Base-by-base conservation (phyloP, 371 early-diverging fungal species). In the Mucor circinelloides region DNA sequence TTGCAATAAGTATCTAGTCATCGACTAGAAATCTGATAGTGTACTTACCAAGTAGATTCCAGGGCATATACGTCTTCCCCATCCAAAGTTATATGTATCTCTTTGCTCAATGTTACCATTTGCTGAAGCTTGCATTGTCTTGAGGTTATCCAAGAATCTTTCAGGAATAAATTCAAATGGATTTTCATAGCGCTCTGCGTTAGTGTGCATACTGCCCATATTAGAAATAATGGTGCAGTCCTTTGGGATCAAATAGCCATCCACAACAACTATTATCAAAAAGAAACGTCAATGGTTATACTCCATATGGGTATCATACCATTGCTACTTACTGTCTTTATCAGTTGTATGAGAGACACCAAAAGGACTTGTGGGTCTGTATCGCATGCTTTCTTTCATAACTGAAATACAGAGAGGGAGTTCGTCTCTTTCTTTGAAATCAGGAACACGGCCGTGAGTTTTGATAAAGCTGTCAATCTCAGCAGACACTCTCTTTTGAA, bases 81-180 rank as follows among this genome's bases (percentile, higher is more conserved):
- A 72, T 3, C 72, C 72, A 63, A 72, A 72, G 25, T 48, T 56
- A 36, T 42, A 72, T n/a, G 61, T 60, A 58, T 72, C 68, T 12
- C 72, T 30, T 3, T 64, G 30, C 27, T 72, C 63, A 0, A 57
- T 32, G 17, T 42, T 58, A 13, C 68, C 68, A 50, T 68, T 72
- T 1, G 69, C 65, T 5, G 64, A 44, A 9, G 62, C 57, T 25
- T 59, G 31, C 68, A 67, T 67, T 19, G 61, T 38, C 17, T 60
- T 64, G 4, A 50, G 27, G 40, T 60, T 64, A 13, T 40, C 52
- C 52, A 72, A 40, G 25, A 68, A 72, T 23, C 72, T 42, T 7
- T 72, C 72, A 8, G 72, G 68, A 7, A 36, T 57, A 48, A 72
- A 72, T 17, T 7, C 19, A 15, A 58, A 31, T 27, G 68, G 68